A percentile compares a stretch with the other conserved stretches of the same genome.
Evolutionary conservation across 163 green algal genomes (phyloP).

Genomic region (Prototheca stagnorum): DNA sequence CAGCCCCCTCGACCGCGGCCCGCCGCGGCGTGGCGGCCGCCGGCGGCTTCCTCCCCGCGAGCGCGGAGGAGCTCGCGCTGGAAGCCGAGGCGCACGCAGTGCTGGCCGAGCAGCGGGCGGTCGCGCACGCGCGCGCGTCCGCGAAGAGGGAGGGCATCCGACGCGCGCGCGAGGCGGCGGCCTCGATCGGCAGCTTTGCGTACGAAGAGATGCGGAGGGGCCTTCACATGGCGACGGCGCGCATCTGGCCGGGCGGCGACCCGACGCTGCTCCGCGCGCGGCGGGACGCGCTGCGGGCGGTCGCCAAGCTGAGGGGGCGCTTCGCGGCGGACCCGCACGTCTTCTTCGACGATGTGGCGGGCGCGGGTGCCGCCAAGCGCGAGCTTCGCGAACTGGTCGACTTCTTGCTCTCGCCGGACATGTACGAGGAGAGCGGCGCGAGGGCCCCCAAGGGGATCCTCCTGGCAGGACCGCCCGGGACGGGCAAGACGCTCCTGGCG

Average conservation of each 20-base stretch:
- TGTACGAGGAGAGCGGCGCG: constrained; percentile 57
- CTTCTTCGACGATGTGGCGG: constrained; percentile 90
- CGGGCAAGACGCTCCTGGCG: no score
- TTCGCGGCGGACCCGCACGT: constrained; percentile 45
- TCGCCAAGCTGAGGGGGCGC: constrained; percentile 69
- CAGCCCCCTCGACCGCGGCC: no score
- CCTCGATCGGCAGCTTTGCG: not conserved
- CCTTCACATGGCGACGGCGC: not conserved
- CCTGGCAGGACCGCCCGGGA: constrained; percentile 48
- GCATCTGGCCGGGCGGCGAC: constrained; percentile 3
- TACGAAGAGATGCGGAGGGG: not conserved
- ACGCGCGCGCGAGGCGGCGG: no score
- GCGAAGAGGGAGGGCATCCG: no score
- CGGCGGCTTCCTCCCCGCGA: no score
- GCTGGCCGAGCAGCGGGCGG: no score
- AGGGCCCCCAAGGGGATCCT: constrained; percentile 60
- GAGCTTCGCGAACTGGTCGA: constrained; percentile 87
- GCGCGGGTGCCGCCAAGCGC: constrained; percentile 77
- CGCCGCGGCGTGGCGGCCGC: no score
- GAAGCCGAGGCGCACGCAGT: no score
- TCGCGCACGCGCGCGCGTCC: no score
- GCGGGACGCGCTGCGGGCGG: constrained; percentile 29
- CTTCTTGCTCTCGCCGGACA: constrained; percentile 79
- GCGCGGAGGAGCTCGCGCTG: no score
- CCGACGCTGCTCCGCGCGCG: constrained; percentile 15